phyloP scores from a whole-genome alignment of 106 monocot genomes.

The Platanthera zijinensis region DNA sequence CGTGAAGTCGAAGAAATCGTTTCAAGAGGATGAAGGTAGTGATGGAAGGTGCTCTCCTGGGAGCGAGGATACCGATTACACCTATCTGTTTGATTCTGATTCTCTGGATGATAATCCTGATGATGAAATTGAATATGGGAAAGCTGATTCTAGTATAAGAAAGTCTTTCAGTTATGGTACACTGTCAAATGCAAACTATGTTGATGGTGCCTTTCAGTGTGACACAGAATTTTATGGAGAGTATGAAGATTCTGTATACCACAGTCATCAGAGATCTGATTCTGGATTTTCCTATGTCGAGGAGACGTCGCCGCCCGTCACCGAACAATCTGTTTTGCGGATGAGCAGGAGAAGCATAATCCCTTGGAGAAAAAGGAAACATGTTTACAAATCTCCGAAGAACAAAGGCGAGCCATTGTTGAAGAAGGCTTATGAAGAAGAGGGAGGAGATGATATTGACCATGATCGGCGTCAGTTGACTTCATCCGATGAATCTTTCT shows the following conservation, averaged over 20 bases:
- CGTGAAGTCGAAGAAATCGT: conserved; percentile 40
- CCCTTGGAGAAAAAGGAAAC: conserved; percentile 57
- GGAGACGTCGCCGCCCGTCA: conserved; percentile 18
- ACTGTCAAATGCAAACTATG: conserved; percentile 46
- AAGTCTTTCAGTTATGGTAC: conserved; percentile 90
- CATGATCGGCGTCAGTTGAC: conserved; percentile 64
- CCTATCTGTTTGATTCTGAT: conserved; percentile 53
- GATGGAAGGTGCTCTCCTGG: conserved; percentile 46
- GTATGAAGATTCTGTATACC: conserved; percentile 36
- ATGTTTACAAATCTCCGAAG: conserved; percentile 14
- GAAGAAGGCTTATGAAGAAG: conserved; percentile 61
- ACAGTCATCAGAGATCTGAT: conserved; percentile 36
- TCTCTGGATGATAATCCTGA: conserved; percentile 42
- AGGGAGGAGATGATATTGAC: conserved; percentile 83
- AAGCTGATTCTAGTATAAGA: conserved; percentile 34
- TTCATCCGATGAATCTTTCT: conserved; percentile 65
- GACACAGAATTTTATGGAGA: conserved; percentile 8
- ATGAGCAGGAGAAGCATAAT: conserved; percentile 42
- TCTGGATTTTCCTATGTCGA: conserved; percentile 22
- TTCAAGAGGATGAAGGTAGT: conserved; percentile 49
- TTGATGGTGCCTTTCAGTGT: not conserved
- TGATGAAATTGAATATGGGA: conserved; percentile 32
- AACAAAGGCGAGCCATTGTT: conserved; percentile 72
- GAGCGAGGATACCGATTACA: conserved; percentile 48
- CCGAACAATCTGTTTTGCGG: conserved; percentile 17